These are phyloP conservation scores for Lyophyllum atratum DNA, from an alignment of 768 basidiomycete genomes.

Conservation along the genomic window DNA sequence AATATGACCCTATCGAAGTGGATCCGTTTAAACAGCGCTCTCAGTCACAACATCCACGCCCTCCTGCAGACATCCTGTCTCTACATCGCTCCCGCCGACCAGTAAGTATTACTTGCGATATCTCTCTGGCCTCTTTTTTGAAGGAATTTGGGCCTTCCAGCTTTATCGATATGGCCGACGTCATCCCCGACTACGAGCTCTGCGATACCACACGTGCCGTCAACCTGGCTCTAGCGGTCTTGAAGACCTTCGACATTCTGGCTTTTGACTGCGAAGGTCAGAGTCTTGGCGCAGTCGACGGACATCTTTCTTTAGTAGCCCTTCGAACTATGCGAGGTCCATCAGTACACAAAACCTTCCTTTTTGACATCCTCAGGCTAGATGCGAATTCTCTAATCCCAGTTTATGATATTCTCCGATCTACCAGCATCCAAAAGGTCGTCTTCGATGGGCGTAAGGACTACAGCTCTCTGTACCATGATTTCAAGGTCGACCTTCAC, in stretches of 20 bases:
- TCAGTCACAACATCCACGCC: too few relatives aligned
- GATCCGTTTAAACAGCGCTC: too few relatives aligned
- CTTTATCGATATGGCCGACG: neutral
- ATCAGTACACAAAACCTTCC: slow-evolving; percentile 1
- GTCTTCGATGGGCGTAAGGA: slow-evolving; percentile 21
- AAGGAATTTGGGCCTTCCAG: neutral
- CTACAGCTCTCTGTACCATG: slow-evolving; percentile 17
- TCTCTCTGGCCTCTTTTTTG: neutral
- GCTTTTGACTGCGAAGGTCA: slow-evolving; percentile 18
- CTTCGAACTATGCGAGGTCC: slow-evolving; percentile 7
- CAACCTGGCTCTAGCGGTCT: neutral
- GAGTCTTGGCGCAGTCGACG: slow-evolving; percentile 7
- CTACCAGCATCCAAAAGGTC: slow-evolving; percentile 9
- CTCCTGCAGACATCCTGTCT: slow-evolving; percentile 10
- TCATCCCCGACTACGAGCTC: slow-evolving; percentile 1
- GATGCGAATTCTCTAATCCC: slow-evolving; percentile 1
- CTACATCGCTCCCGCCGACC: neutral
- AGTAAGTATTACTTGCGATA: neutral
- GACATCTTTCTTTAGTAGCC: slow-evolving; percentile 11
- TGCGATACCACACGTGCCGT: slow-evolving; percentile 3
- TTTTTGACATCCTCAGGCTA: slow-evolving; percentile 15
- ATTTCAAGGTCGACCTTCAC: slow-evolving; percentile 3
- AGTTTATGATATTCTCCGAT: slow-evolving; percentile 15
- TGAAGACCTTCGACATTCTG: neutral
- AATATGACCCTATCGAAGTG: too few relatives aligned